These are phyloP conservation scores for Oryza glaberrima DNA, from an alignment of 176 grass and related monocot species.

Conservation along the genomic window DNA sequence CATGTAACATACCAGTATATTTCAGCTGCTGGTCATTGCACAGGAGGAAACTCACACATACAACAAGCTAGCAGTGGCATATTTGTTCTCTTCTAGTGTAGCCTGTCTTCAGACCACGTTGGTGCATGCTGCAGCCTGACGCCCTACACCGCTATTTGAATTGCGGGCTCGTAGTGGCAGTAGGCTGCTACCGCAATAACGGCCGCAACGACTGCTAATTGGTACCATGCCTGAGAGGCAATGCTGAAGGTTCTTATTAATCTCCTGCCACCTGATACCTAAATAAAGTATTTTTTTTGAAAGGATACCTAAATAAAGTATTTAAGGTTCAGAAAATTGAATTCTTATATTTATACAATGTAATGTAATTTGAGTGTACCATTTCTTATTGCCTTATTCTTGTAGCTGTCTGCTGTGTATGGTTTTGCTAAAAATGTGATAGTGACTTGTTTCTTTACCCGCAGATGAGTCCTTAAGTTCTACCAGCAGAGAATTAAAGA, in stretches of 20 bases:
- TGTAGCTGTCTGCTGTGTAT: slow-evolving; percentile 7
- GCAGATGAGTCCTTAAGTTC: slow-evolving; percentile 69
- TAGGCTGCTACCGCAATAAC: no score
- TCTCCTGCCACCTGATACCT: slow-evolving; percentile 12
- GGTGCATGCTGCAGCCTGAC: no score
- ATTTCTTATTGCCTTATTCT: background rate
- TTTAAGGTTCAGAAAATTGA: slow-evolving; percentile 8
- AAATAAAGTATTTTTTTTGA: background rate
- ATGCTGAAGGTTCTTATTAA: slow-evolving; percentile 17
- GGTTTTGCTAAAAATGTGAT: slow-evolving; percentile 25
- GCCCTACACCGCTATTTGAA: no score
- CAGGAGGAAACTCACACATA: no score
- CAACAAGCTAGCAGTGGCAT: no score
- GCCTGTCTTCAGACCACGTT: no score
- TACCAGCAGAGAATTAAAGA: slow-evolving; percentile 64
- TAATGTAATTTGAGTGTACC: background rate
- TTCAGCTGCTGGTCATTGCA: no score
- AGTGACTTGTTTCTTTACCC: slow-evolving; percentile 29
- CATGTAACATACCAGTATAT: no score
- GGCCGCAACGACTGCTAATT: no score
- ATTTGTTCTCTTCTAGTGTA: no score
- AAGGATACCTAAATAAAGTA: background rate
- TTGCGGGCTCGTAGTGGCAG: no score
- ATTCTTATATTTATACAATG: slow-evolving; percentile 4
- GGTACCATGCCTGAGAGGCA: background rate